Evolutionary conservation across 257 asterid genomes (phyloP), one percentile per base, ranked within the genome.

Genomic region (Salvia splendens): DNA sequence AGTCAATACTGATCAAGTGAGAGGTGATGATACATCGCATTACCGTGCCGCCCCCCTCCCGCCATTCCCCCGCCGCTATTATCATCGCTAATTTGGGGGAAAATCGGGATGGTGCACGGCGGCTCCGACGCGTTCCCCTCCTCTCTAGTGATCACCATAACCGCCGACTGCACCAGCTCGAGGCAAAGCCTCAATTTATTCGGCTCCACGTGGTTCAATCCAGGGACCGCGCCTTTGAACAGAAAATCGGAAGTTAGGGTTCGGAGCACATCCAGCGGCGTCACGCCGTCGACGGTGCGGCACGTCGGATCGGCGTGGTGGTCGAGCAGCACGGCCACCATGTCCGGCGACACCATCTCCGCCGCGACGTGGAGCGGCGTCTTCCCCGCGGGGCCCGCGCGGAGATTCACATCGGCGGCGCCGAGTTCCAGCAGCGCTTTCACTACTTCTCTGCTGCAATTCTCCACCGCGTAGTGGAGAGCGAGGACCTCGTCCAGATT

Each of bases 291-390:
- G 0, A 91, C 77, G 1, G 96, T 88, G 0, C 97, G 84, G n/a
- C 87, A 88, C 12, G 79, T 85, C 0, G 97, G 97, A 57, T 91
- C 95, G 12, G 97, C 97, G 55, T 91, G 97, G 76, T 91, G 97
- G 79, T 91, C 97, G 12, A 91, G 78, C 6, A 91, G 80, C 11
- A 91, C 97, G 0, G 97, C 89, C 16, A 91, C 96, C 97, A 91
- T 91, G 73, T 91, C 97, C 12, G 97, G 95, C 5, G 97, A 91
- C 40, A 88, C 97, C 97, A 91, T 91, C 69, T 91, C 97, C 0
- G 97, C 88, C 0, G 95, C 96, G 6, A 91, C 61, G 69, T 88
- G 97, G 3, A 91, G 96, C 5, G 97, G 91, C 24, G 93, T 83
- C 60, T 88, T 88, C 7, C 96, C 95, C 0, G 92, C 82, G 0